A percentile compares a stretch with the other conserved stretches of the same genome.
Conservation (phyloP, 2,329 filamentous ascomycete genomes). For the Metarhizium humberi region DNA sequence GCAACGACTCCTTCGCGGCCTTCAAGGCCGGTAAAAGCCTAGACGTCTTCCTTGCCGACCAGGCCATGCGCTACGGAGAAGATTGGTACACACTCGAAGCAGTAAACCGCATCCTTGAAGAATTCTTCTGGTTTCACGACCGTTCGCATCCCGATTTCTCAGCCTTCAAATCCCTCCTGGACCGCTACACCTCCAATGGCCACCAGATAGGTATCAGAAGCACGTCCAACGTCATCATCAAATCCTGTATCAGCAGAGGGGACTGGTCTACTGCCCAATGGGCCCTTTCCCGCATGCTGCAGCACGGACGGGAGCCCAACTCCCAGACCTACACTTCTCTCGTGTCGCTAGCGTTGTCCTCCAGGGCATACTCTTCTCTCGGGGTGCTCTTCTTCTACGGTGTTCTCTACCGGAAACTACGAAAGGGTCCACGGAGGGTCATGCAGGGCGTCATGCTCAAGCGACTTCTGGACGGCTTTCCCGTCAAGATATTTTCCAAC, state of each 20-base stretch:
- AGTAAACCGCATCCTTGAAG: slow-evolving; percentile 29
- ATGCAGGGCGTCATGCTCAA: slow-evolving; percentile 18
- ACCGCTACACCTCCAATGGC: slow-evolving; percentile 14
- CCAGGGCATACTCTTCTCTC: slow-evolving; percentile 20
- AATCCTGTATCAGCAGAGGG: slow-evolving; percentile 15
- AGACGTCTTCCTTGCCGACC: slow-evolving; percentile 28
- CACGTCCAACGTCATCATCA: slow-evolving; percentile 30
- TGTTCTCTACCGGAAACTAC: slow-evolving; percentile 20
- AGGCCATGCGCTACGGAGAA: slow-evolving; percentile 33
- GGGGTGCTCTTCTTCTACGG: slow-evolving; percentile 24
- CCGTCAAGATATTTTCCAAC: slow-evolving; percentile 19
- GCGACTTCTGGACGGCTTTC: slow-evolving; percentile 13
- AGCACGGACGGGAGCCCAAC: slow-evolving; percentile 16
- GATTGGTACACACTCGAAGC: slow-evolving; percentile 32
- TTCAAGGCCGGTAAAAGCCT: slow-evolving; percentile 25
- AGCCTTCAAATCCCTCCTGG: slow-evolving; percentile 19
- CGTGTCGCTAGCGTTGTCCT: slow-evolving; percentile 24
- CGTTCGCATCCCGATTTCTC: slow-evolving; percentile 12
- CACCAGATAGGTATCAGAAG: slow-evolving; percentile 14
- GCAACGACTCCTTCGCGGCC: slow-evolving; percentile 32
- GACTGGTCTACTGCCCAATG: slow-evolving; percentile 24
- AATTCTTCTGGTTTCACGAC: slow-evolving; percentile 30
- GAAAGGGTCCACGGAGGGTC: slow-evolving; percentile 12
- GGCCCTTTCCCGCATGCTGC: slow-evolving; percentile 16
- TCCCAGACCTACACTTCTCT: slow-evolving; percentile 26